Evolutionary conservation across 495 filamentous ascomycete genomes (phyloP), one percentile per base, ranked within the genome.

Genomic region (Penicillium goetzii): DNA sequence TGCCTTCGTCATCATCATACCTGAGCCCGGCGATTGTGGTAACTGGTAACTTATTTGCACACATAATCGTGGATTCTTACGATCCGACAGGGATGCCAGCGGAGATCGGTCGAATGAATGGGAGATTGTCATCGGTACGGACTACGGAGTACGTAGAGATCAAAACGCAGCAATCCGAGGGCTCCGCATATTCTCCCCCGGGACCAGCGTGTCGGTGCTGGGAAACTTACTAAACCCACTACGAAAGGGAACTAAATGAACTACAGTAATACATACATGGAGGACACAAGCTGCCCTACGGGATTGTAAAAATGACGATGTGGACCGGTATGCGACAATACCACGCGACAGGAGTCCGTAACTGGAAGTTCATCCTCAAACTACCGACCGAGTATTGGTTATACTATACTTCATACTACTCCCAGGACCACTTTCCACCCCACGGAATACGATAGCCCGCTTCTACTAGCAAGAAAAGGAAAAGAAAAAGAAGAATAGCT

Each of bases 171-270:
- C 62, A 68, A 73, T 71, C 65, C 61, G 64, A 63, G 61, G 65
- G 68, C 69, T 74, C 73, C 75, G 71, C 67, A 71, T 64, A 57
- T 59, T 62, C 60, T 67, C 70, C 69, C 74, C 74, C 60, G 64
- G 68, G 68, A 67, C 72, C 76, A 60, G 61, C 51, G 66, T 68
- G 68, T 71, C 70, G 70, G 72, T 72, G 67, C 67, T 57, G 33
- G 38, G 51, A 47, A 33, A 58, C 17, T 4, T 26, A 12, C 12
- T n/a, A 30, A 25, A 23, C 9, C 43, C 21, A 9, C 9, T 17
- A 14, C 11, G 26, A 26, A 25, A 25, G 15, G 25, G 45, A 25
- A 30, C 23, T 28, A 28, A 50, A 23, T 47, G 19, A 51, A 30
- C 47, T 47, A 47, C 17, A 43, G 30, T 14, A 49, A 12, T 15